Evolutionary conservation across 1,139 yeast species (phyloP).

Genomic region (Kurtzmaniella quercitrusa): DNA sequence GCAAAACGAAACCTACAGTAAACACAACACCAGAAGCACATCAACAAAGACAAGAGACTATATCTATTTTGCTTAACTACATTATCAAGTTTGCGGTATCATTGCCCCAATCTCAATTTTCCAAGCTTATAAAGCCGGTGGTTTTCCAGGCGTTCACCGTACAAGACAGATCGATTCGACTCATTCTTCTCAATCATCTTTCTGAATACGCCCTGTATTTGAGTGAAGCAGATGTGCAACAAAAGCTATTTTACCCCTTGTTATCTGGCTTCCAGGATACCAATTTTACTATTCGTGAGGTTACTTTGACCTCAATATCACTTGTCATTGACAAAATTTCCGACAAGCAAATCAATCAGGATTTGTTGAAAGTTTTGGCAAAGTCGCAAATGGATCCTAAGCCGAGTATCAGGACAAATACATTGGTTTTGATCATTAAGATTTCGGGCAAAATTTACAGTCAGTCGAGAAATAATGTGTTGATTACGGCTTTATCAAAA

Average conservation of each 20-base stretch:
- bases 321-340: slow-evolving; percentile 63
- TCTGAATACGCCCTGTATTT: slow-evolving; percentile 52
- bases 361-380: slow-evolving; percentile 74
- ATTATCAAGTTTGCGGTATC: slow-evolving; percentile 44
- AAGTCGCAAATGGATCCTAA: slow-evolving; percentile 84
- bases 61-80: slow-evolving; percentile 41
- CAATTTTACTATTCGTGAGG: slow-evolving; percentile 74
- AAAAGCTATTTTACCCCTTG: slow-evolving; percentile 62
- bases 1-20: slow-evolving; percentile 20
- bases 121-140: slow-evolving; percentile 54
- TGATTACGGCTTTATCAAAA: slow-evolving; percentile 83
- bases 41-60: slow-evolving; percentile 34
- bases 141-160: slow-evolving; percentile 59
- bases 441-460: slow-evolving; percentile 63
- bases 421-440: slow-evolving; percentile 70
- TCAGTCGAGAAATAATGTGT: slow-evolving; percentile 60
- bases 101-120: slow-evolving; percentile 35
- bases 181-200: slow-evolving; percentile 62
- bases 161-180: slow-evolving; percentile 73
- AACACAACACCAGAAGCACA: slow-evolving; percentile 26
- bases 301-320: slow-evolving; percentile 70
- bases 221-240: slow-evolving; percentile 61
- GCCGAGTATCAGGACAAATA: slow-evolving; percentile 82
- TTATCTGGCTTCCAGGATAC: slow-evolving; percentile 83
- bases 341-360: slow-evolving; percentile 83